A percentile compares a stretch with the other conserved stretches of the same genome.
These are phyloP conservation scores for Hanseniaspora lindneri DNA, from an alignment of 805 yeast genomes.

Conservation along the genomic window DNA sequence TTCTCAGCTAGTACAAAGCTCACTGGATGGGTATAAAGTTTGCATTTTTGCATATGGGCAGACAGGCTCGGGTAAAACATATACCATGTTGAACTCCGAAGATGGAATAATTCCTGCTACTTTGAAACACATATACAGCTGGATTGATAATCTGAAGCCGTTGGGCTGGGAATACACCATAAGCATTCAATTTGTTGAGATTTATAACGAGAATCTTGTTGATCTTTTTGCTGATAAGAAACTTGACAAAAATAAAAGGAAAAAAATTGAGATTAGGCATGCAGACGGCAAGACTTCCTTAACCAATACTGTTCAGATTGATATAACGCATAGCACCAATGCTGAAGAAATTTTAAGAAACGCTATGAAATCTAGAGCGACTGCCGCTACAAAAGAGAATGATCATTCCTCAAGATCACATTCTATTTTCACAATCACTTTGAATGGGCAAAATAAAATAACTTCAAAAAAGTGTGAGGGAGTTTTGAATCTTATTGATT, in stretches of 20 bases:
- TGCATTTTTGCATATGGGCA: slow-evolving; percentile 96
- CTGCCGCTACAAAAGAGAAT: slow-evolving; percentile 73
- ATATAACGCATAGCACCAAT: slow-evolving; percentile 36
- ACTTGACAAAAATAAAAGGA: slow-evolving; percentile 16
- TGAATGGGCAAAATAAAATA: slow-evolving; percentile 41
- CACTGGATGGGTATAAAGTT: slow-evolving; percentile 80
- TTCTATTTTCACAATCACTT: slow-evolving; percentile 56
- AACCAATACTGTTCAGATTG: slow-evolving; percentile 44
- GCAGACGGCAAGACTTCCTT: slow-evolving; percentile 43
- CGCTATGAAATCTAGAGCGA: slow-evolving; percentile 54
- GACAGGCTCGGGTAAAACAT: slow-evolving; percentile 91
- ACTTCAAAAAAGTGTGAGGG: slow-evolving; percentile 46
- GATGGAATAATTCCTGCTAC: slow-evolving; percentile 81
- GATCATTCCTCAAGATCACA: slow-evolving; percentile 87
- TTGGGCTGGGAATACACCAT: slow-evolving; percentile 54
- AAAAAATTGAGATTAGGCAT: slow-evolving; percentile 63
- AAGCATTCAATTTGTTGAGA: slow-evolving; percentile 71
- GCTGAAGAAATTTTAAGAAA: slow-evolving; percentile 40
- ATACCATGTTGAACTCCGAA: slow-evolving; percentile 61
- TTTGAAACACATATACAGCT: slow-evolving; percentile 53
- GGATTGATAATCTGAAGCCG: slow-evolving; percentile 36
- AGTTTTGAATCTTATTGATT: slow-evolving; percentile 66
- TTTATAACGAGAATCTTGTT: slow-evolving; percentile 69
- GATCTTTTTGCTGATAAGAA: slow-evolving; percentile 42
- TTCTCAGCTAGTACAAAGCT: slow-evolving; percentile 72